Evolutionary conservation across 306 rosid species (phyloP), one percentile per base, ranked within the genome.

Genomic region (Lagenaria siceraria): DNA sequence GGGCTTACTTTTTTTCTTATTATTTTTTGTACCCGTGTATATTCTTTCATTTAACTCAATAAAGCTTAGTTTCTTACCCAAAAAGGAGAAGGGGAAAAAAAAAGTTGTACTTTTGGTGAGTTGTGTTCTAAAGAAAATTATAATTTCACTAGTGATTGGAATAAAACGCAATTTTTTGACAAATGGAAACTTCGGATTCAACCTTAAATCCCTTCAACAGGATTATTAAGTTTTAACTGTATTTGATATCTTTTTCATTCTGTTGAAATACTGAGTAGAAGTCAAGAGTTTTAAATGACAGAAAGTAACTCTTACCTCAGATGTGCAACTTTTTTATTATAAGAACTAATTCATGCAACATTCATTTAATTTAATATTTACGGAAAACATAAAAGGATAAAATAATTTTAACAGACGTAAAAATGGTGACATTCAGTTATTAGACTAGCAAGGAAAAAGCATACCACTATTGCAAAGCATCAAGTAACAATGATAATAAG

Each of bases 401-500:
- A 43, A 74, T 18, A 64, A 12, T 31, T 21, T 74, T 35, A 15
- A n/a, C 24, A 8, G 21, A 56, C 22, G 36, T 12, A 58, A 76
- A 40, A 56, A n/a, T 31, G 40, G 7, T 35, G 40, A 19, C 17
- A 77, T 33, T 56, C 55, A n/a, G 19, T 51, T 29, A 61, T 43
- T 33, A 40, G 58, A 42, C 1, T 52, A 35, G 10, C 0, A 21
- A 36, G 22, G 10, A 77, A 18, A 61, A 75, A 55, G 18, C 74
- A 56, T 77, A 87, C 93, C 97, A 69, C 43, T 83, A 81, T 87
- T 89, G 88, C 85, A 82, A 43, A 95, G 97, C 96, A 95, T 90
- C 84, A 95, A 78, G 88, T 85, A 95, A 65, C 97, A 95, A 77
- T 95, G 98, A 84, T 95, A 95, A 78, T 90, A 95, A 22, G 98